Evolutionary conservation across 306 rosid genomes (phyloP).

Genomic region (Astragalus membranaceus): DNA sequence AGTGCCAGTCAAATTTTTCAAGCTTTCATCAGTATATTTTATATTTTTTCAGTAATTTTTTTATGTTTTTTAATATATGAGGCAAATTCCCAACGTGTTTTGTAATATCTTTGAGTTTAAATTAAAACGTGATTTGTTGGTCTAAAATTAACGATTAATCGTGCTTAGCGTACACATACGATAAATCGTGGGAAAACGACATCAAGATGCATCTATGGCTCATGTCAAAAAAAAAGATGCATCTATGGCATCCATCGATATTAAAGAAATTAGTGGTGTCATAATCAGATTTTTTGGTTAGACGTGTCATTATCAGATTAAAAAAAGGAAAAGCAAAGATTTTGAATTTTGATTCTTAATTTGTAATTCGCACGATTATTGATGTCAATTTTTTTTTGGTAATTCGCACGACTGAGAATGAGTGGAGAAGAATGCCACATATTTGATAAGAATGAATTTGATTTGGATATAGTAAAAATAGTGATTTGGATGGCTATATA

Average conservation of each 20-base stretch:
- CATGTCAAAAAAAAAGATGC: too few species aligned
- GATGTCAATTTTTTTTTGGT: too few species aligned
- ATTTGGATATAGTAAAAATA: too few species aligned
- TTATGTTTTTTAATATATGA: background rate
- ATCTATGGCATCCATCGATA: background rate
- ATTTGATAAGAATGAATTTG: background rate
- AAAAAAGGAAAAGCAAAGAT: background rate
- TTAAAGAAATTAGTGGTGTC: background rate
- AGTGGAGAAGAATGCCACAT: background rate
- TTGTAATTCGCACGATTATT: background rate
- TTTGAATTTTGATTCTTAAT: background rate
- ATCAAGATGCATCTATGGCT: too few species aligned
- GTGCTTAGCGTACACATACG: background rate
- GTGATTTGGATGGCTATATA: background rate
- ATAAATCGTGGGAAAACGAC: too few species aligned
- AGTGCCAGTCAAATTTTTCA: background rate
- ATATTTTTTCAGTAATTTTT: background rate
- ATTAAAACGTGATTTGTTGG: background rate
- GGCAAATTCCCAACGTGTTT: background rate
- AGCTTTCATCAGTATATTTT: background rate
- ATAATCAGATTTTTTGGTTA: background rate
- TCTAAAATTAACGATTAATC: background rate
- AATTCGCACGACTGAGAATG: too few species aligned
- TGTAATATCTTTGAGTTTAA: background rate
- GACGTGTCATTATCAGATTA: background rate